phyloP scores from a whole-genome alignment of 2,329 filamentous ascomycete genomes.

The Davidsoniella virescens region DNA sequence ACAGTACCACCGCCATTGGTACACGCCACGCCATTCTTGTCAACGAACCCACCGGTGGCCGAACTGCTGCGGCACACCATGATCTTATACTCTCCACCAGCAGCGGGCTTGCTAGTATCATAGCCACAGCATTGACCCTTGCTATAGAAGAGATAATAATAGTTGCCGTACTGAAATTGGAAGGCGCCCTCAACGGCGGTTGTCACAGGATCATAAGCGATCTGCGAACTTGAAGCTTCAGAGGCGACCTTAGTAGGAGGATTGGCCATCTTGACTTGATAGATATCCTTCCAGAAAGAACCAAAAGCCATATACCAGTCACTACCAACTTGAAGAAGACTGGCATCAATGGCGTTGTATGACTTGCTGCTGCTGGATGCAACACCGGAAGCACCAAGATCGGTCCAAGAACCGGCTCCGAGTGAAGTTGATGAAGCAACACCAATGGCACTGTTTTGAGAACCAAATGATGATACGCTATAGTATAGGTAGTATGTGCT shows the following conservation, averaged over 20 bases:
- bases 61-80: slow-evolving; percentile 42
- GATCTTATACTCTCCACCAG: slow-evolving; percentile 49
- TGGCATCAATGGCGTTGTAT: slow-evolving; percentile 47
- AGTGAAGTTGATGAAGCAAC: slow-evolving; percentile 29
- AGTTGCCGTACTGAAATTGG: slow-evolving; percentile 36
- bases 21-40: slow-evolving; percentile 36
- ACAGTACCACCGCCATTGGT: slow-evolving; percentile 44
- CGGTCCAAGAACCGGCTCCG: slow-evolving; percentile 41
- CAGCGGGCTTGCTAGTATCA: slow-evolving; percentile 31
- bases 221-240: slow-evolving; percentile 21
- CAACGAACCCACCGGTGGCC: slow-evolving; percentile 38
- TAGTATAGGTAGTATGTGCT: slow-evolving; percentile 52
- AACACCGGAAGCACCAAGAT: slow-evolving; percentile 39
- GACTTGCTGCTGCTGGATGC: slow-evolving; percentile 24
- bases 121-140: slow-evolving; percentile 46
- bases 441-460: slow-evolving; percentile 46
- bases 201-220: slow-evolving; percentile 35
- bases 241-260: slow-evolving; percentile 18
- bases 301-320: slow-evolving; percentile 43
- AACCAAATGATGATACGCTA: slow-evolving; percentile 43
- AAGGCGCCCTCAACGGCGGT: slow-evolving; percentile 41
- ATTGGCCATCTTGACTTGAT: slow-evolving; percentile 35
- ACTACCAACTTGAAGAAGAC: slow-evolving; percentile 27
- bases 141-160: slow-evolving; percentile 50
- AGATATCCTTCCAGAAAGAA: slow-evolving; percentile 52